Evolutionary conservation across 2,329 filamentous ascomycete genomes (phyloP).

Genomic region (Colletotrichum liriopes): DNA sequence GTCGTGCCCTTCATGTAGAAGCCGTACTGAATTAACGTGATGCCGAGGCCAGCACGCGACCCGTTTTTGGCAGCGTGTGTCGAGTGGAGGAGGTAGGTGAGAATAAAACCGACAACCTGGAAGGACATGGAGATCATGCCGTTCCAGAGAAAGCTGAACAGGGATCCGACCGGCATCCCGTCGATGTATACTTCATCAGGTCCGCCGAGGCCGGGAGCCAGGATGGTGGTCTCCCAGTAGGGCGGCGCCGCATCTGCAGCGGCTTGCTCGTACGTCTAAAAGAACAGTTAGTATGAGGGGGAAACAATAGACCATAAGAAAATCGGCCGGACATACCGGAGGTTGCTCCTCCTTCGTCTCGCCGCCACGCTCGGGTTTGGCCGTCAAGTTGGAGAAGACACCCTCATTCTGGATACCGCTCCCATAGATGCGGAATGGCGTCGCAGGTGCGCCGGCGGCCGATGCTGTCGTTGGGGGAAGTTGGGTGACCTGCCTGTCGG

Average conservation of each 20-base stretch:
- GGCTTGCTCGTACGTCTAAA: slow-evolving; percentile 96
- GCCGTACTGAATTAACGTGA: slow-evolving; percentile 96
- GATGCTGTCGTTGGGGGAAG: slow-evolving; percentile 47
- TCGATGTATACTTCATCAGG: slow-evolving; percentile 97
- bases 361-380: slow-evolving; percentile 87
- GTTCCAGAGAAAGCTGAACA: slow-evolving; percentile 93
- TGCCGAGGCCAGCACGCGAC: slow-evolving; percentile 91
- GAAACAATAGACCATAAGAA: neutral
- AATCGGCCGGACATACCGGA: slow-evolving; percentile 76
- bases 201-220: slow-evolving; percentile 91
- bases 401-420: slow-evolving; percentile 89
- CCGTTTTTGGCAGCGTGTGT: slow-evolving; percentile 99
- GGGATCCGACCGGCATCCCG: slow-evolving; percentile 90
- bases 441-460: slow-evolving; percentile 47
- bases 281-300: slow-evolving; percentile 31
- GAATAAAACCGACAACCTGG: slow-evolving; percentile 95
- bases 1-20: slow-evolving; percentile 86
- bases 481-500: slow-evolving; percentile 42
- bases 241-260: slow-evolving; percentile 95
- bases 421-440: slow-evolving; percentile 74
- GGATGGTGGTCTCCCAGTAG: slow-evolving; percentile 99
- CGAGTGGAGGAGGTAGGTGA: slow-evolving; percentile 97
- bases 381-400: slow-evolving; percentile 95
- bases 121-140: slow-evolving; percentile 98
- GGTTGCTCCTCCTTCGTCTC: slow-evolving; percentile 90